Percentiles rank a stretch among this genome's conserved stretches.
phyloP scores from a whole-genome alignment of 306 rosid species.

The Sechiopsis laciniata region DNA sequence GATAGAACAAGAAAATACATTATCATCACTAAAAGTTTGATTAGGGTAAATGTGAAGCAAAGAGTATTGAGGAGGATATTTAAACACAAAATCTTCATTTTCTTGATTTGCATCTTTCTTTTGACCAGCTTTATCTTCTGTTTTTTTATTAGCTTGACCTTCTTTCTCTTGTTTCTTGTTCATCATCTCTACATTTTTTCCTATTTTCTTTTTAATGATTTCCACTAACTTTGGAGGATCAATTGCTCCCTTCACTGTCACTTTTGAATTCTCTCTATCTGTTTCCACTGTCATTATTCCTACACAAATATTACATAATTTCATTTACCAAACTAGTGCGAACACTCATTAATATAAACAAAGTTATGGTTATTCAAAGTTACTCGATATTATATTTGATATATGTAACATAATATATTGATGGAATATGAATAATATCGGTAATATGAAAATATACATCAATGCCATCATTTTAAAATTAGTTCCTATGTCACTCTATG shows the following conservation, averaged over 20 bases:
- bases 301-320: neutral
- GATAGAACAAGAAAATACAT: constrained; percentile 56
- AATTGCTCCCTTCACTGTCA: constrained; percentile 49
- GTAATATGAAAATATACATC: no score
- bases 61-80: constrained; percentile 58
- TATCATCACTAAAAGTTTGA: constrained; percentile 67
- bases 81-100: neutral
- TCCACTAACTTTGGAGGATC: constrained; percentile 40
- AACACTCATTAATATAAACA: no score
- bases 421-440: no score
- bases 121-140: neutral
- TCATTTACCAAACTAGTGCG: no score
- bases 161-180: constrained; percentile 27
- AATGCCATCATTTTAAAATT: no score
- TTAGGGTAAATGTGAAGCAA: constrained; percentile 33
- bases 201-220: constrained; percentile 38
- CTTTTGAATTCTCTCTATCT: constrained; percentile 43
- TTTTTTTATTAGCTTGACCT: neutral
- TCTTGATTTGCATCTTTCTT: constrained; percentile 1
- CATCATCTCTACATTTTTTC: constrained; percentile 51
- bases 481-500: no score
- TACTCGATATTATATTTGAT: no score
- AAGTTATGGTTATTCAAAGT: no score
- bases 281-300: constrained; percentile 54
- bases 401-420: no score